These are phyloP conservation scores for Aspergillus avenaceus DNA, from an alignment of 495 filamentous ascomycete species.

Conservation along the genomic window DNA sequence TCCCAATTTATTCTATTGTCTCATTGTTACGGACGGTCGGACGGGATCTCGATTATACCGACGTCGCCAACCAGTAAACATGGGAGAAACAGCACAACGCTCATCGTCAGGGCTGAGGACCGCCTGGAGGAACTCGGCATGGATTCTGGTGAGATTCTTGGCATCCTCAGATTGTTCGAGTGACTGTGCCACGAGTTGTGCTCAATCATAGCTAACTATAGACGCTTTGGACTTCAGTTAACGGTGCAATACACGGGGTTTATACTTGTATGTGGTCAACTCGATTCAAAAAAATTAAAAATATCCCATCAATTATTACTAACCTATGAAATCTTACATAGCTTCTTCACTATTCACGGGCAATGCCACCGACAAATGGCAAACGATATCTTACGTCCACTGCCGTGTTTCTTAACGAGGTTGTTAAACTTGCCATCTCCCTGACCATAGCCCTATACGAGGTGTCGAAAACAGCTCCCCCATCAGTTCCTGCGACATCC, in stretches of 20 bases:
- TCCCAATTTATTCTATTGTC: background rate
- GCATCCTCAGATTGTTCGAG: background rate
- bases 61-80: constrained; percentile 13
- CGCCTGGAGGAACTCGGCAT: constrained; percentile 72
- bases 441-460: constrained; percentile 85
- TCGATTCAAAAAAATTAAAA: background rate
- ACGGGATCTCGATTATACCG: background rate
- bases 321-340: constrained; percentile 23
- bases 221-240: constrained; percentile 20
- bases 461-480: constrained; percentile 67
- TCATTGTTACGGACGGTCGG: background rate
- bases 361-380: constrained; percentile 78
- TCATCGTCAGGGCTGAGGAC: constrained; percentile 52
- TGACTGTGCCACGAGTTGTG: background rate
- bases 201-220: constrained; percentile 16
- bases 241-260: constrained; percentile 38
- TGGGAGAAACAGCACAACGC: constrained; percentile 36
- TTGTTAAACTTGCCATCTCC: constrained; percentile 83
- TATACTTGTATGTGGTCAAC: constrained; percentile 33
- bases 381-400: constrained; percentile 91
- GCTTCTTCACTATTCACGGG: constrained; percentile 89
- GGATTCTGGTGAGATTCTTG: constrained; percentile 61
- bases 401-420: constrained; percentile 89
- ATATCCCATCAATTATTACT: constrained; percentile 5
- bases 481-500: constrained; percentile 72